Conservation (phyloP, 495 filamentous ascomycete species). For the Pseudotulostoma volvatum region DNA sequence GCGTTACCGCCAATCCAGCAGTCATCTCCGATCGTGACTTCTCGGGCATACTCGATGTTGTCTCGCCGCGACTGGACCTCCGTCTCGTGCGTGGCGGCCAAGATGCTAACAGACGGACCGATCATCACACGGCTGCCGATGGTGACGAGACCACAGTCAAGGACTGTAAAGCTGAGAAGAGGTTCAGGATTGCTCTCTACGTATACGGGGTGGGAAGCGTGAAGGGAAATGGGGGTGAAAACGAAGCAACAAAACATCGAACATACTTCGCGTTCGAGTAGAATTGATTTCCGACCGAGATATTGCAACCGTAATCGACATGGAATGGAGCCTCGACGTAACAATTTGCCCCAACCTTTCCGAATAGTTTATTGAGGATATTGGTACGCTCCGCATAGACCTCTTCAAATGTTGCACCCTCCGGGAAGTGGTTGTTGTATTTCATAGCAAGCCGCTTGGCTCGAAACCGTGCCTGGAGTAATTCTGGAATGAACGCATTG, state of each 20-base stretch:
- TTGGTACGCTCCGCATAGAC: slow-evolving; percentile 1
- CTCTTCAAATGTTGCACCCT: slow-evolving; percentile 8
- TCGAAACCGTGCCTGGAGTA: slow-evolving; percentile 13
- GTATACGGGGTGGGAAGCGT: background rate
- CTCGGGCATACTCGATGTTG: slow-evolving; percentile 18
- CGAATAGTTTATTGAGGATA: slow-evolving; percentile 1
- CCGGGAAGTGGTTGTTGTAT: slow-evolving; percentile 23
- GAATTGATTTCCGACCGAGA: slow-evolving; percentile 22
- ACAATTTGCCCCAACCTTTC: slow-evolving; percentile 1
- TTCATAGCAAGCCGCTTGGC: slow-evolving; percentile 14
- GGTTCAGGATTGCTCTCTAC: background rate
- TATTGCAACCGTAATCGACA: slow-evolving; percentile 31
- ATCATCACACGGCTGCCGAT: slow-evolving; percentile 28
- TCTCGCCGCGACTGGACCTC: slow-evolving; percentile 22
- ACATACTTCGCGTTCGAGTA: slow-evolving; percentile 30
- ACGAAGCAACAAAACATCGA: too few relatives aligned
- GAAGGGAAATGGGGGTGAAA: background rate
- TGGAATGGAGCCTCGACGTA: slow-evolving; percentile 21
- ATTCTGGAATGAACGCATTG: slow-evolving; percentile 12
- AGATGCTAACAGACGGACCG: slow-evolving; percentile 29
- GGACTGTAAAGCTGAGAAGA: slow-evolving; percentile 16
- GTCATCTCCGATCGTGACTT: slow-evolving; percentile 26
- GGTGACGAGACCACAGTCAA: slow-evolving; percentile 27
- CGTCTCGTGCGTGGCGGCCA: slow-evolving; percentile 30
- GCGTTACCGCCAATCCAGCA: slow-evolving; percentile 31